Conservation (phyloP, 805 yeast genomes). For the Pichia sporocuriosa region DNA sequence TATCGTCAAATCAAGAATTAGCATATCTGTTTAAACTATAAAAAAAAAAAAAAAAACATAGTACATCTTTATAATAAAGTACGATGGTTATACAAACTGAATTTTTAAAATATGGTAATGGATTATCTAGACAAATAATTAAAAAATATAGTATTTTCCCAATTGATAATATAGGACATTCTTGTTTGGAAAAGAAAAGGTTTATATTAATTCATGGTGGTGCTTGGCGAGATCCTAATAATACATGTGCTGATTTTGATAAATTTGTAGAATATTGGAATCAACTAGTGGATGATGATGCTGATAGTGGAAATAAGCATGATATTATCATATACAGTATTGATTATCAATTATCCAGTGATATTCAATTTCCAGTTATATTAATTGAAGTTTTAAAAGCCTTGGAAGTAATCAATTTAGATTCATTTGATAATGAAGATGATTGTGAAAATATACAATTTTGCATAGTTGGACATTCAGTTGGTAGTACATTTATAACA, state of each 20-base stretch:
- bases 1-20: no score
- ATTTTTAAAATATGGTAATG: conserved; percentile 6
- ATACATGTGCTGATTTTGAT: conserved; percentile 52
- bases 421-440: conserved; percentile 14
- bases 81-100: background rate
- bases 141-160: conserved; percentile 5
- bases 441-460: no score
- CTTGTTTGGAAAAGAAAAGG: no score
- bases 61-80: no score
- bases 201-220: conserved; percentile 69
- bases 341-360: conserved; percentile 66
- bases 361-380: conserved; percentile 51
- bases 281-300: conserved; percentile 11
- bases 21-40: no score
- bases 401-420: conserved; percentile 24
- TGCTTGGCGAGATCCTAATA: conserved; percentile 72
- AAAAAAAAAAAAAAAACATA: no score
- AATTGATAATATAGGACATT: no score
- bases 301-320: background rate
- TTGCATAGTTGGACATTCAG: conserved; percentile 66
- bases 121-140: conserved; percentile 6
- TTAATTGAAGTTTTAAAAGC: conserved; percentile 47
- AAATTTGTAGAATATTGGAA: conserved; percentile 13
- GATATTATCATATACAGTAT: conserved; percentile 31
- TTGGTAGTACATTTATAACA: conserved; percentile 62